Evolutionary conservation across 345 rosid genomes (phyloP).

Genomic region (Cardamine chenopodiifolia): DNA sequence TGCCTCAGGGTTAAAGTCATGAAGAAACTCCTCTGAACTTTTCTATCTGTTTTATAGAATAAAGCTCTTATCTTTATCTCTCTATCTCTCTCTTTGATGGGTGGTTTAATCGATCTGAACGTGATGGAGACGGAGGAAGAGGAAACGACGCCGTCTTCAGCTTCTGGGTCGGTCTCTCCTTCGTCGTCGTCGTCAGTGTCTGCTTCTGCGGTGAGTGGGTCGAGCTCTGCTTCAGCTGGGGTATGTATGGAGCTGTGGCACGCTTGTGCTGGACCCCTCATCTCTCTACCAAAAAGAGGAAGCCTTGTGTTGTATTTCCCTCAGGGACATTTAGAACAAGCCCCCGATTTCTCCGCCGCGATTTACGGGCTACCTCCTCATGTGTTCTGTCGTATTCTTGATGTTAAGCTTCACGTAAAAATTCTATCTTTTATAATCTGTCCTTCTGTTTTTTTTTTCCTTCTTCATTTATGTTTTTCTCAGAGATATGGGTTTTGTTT

Average conservation of each 20-base stretch:
- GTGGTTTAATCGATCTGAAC: conserved; percentile 95
- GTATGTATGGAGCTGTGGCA: conserved; percentile 98
- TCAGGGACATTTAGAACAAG: conserved; percentile 92
- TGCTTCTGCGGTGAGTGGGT: conserved; percentile 37
- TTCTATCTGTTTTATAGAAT: neutral
- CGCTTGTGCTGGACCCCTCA: conserved; percentile 99
- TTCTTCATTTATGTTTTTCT: neutral
- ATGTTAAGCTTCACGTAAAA: conserved; percentile 88
- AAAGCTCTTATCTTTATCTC: conserved; percentile 19
- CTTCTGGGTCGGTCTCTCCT: conserved; percentile 59
- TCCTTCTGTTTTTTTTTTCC: neutral
- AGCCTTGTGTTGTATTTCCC: conserved; percentile 83
- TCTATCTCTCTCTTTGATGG: conserved; percentile 48
- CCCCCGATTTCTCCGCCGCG: conserved; percentile 68
- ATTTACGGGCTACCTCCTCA: conserved; percentile 70
- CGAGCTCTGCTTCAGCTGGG: conserved; percentile 46
- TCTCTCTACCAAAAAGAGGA: conserved; percentile 85
- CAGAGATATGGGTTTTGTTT: neutral
- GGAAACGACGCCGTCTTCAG: conserved; percentile 67
- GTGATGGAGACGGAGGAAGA: conserved; percentile 76
- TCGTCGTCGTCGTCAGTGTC: conserved; percentile 63
- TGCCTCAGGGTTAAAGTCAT: conserved; percentile 35
- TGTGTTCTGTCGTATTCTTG: conserved; percentile 87
- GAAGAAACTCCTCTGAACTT: conserved; percentile 35
- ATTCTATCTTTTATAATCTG: neutral